Percentiles rank a stretch among this genome's conserved stretches.
These are phyloP conservation scores for Leccinum pachyderme DNA, from an alignment of 1,284 basidiomycete species.

Conservation along the genomic window DNA sequence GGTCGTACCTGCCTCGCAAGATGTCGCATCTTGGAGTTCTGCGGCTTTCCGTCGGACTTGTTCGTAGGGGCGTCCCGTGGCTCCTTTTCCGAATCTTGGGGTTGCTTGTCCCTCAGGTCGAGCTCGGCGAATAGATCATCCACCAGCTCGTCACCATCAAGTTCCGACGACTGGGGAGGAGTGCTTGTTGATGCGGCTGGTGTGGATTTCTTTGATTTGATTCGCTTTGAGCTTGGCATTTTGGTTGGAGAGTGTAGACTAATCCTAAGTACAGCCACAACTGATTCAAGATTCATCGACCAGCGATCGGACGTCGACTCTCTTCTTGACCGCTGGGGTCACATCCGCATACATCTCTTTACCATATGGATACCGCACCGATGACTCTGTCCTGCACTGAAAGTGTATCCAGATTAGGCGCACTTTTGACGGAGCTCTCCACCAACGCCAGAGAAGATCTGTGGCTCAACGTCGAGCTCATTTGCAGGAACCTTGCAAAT, in stretches of 20 bases:
- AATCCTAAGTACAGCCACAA: not conserved
- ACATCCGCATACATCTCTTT: not conserved
- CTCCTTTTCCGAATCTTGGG: conserved; percentile 48
- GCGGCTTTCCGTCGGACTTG: conserved; percentile 41
- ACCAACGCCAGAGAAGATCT: conserved; percentile 35
- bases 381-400: conserved; percentile 24
- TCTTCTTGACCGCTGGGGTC: not conserved
- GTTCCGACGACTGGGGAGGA: conserved; percentile 18
- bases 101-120: conserved; percentile 54
- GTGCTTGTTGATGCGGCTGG: conserved; percentile 23
- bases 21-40: conserved; percentile 71
- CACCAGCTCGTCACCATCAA: conserved; percentile 54
- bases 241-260: not conserved
- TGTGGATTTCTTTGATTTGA: conserved; percentile 51
- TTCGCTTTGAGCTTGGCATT: conserved; percentile 46
- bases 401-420: conserved; percentile 26
- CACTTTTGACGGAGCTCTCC: conserved; percentile 38
- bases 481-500: conserved; percentile 60
- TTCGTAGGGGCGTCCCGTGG: conserved; percentile 47
- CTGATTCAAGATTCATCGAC: not conserved
- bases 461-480: conserved; percentile 54
- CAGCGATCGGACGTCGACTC: not conserved
- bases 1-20: conserved; percentile 69
- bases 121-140: conserved; percentile 73
- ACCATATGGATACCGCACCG: conserved; percentile 26